Evolutionary conservation across 306 rosid genomes (phyloP).

Genomic region (Glycine latifolia): DNA sequence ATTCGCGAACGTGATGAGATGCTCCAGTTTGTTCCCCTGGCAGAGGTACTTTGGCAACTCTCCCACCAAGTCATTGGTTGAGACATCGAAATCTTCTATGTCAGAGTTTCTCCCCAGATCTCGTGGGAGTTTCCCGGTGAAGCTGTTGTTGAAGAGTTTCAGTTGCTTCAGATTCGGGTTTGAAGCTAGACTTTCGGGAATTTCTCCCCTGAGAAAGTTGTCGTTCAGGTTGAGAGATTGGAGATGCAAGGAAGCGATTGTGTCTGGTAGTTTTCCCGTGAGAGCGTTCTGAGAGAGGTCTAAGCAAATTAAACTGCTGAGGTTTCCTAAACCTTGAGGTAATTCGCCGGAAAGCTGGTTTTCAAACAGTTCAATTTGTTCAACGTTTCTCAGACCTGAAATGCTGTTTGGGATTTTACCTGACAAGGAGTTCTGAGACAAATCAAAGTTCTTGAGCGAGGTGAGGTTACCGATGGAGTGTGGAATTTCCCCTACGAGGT

Average conservation of each 20-base stretch:
- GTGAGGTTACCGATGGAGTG: slow-evolving; percentile 71
- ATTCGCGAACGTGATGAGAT: slow-evolving; percentile 60
- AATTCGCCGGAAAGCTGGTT: slow-evolving; percentile 71
- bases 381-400: slow-evolving; percentile 54
- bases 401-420: slow-evolving; percentile 73
- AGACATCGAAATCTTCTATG: slow-evolving; percentile 66
- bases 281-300: slow-evolving; percentile 78
- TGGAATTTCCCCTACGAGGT: slow-evolving; percentile 69
- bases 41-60: slow-evolving; percentile 72
- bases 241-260: slow-evolving; percentile 57
- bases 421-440: slow-evolving; percentile 58
- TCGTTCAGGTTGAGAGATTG: slow-evolving; percentile 62
- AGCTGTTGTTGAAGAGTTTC: slow-evolving; percentile 79
- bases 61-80: slow-evolving; percentile 69
- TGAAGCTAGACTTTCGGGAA: slow-evolving; percentile 61
- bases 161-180: slow-evolving; percentile 56
- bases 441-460: slow-evolving; percentile 64
- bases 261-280: slow-evolving; percentile 62
- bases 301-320: slow-evolving; percentile 51
- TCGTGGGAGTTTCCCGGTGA: slow-evolving; percentile 63
- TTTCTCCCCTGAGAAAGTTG: slow-evolving; percentile 68
- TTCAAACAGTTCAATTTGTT: slow-evolving; percentile 53
- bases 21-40: slow-evolving; percentile 52
- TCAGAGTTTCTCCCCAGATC: slow-evolving; percentile 66
- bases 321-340: slow-evolving; percentile 69